A percentile compares a stretch with the other conserved stretches of the same genome.
phyloP scores from a whole-genome alignment of 768 basidiomycete genomes.

The Psilocybe cubensis region DNA sequence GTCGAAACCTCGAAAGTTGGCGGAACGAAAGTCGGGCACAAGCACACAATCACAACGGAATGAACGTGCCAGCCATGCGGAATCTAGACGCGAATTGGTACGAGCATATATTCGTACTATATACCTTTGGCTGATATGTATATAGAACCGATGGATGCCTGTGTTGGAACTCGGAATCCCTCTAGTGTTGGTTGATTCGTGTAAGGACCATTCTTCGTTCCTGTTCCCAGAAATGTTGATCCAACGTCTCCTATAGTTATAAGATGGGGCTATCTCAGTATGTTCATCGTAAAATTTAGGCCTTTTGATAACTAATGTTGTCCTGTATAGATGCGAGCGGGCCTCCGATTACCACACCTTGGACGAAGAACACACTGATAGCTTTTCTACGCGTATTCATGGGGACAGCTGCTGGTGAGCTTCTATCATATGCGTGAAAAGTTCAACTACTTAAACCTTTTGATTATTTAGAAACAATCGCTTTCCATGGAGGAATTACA shows the following conservation, averaged over 20 bases:
- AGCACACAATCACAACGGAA: not conserved
- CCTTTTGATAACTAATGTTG: not conserved
- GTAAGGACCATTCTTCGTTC: conserved; percentile 36
- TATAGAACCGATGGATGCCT: conserved; percentile 60
- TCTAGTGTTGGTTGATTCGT: conserved; percentile 70
- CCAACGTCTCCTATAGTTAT: conserved; percentile 56
- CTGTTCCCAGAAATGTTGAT: not conserved
- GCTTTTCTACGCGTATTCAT: conserved; percentile 62
- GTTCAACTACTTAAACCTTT: not conserved
- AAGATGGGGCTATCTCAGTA: conserved; percentile 75
- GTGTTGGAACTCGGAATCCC: conserved; percentile 62
- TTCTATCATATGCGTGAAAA: not conserved
- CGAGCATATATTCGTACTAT: not conserved
- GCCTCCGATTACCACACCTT: conserved; percentile 44
- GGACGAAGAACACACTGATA: conserved; percentile 53
- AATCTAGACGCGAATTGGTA: conserved; percentile 8
- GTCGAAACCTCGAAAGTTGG: conserved; percentile 57
- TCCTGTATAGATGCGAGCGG: not conserved
- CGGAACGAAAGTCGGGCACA: conserved; percentile 19
- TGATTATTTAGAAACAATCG: conserved; percentile 66
- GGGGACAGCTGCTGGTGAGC: conserved; percentile 66
- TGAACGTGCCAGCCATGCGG: not conserved
- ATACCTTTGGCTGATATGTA: not conserved
- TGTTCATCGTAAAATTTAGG: not conserved
- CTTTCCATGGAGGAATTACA: conserved; percentile 74